Evolutionary conservation across 345 rosid species (phyloP).

Genomic region (Conringia planisiliqua): DNA sequence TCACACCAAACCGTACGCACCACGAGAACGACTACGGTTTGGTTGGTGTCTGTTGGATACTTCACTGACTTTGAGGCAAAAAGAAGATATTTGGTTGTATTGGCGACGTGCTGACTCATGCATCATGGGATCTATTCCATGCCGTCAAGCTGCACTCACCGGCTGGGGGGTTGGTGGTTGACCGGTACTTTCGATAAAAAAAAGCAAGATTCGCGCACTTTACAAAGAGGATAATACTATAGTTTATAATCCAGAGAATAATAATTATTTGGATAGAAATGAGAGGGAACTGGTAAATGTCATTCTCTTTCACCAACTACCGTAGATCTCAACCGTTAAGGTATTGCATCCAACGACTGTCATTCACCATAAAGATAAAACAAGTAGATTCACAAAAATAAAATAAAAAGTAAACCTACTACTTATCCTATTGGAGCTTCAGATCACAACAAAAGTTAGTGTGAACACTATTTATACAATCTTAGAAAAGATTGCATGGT

Average conservation of each 20-base stretch:
- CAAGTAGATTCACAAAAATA: not conserved
- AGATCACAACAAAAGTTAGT: not conserved
- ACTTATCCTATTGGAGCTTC: not conserved
- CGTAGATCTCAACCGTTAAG: slow-evolving; percentile 10
- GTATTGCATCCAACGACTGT: slow-evolving; percentile 4
- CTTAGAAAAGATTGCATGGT: not conserved
- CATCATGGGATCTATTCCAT: not conserved
- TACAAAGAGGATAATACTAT: not conserved
- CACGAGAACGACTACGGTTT: not conserved
- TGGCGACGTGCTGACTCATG: slow-evolving; percentile 14
- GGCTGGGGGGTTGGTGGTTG: slow-evolving; percentile 39
- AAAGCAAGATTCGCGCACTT: not conserved
- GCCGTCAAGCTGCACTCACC: slow-evolving; percentile 30
- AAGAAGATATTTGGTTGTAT: not conserved
- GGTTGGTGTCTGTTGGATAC: not conserved
- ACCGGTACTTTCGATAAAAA: slow-evolving; percentile 26
- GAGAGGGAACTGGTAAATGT: slow-evolving; percentile 16
- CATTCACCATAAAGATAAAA: not conserved
- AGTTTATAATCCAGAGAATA: not conserved
- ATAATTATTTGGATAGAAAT: not conserved
- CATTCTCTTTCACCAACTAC: slow-evolving; percentile 38
- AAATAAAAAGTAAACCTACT: not conserved
- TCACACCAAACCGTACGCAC: slow-evolving; percentile 17
- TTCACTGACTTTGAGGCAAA: slow-evolving; percentile 6
- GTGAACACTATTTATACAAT: not conserved